These are phyloP conservation scores for Parietaria judaica DNA, from an alignment of 306 rosid genomes.

Conservation along the genomic window DNA sequence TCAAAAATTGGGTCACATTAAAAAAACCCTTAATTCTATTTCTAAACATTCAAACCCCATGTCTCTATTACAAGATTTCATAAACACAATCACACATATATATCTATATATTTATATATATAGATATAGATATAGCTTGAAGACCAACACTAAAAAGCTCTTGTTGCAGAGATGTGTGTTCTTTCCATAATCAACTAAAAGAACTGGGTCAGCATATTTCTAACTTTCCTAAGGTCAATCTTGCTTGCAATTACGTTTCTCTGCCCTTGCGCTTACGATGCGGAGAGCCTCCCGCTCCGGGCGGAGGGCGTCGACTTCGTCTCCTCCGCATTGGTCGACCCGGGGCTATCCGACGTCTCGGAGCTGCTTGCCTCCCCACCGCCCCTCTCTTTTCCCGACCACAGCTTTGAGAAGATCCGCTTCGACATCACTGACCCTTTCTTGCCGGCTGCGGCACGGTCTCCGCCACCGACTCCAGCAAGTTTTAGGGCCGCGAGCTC, in stretches of 20 bases:
- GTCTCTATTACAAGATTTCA: too few relatives aligned
- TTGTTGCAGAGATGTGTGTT: too few relatives aligned
- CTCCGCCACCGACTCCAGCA: conserved; percentile 27
- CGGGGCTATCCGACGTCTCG: conserved; percentile 88
- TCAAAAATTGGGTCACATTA: too few relatives aligned
- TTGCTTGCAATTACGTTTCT: not conserved
- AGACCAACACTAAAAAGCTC: too few relatives aligned
- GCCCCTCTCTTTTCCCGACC: conserved; percentile 68
- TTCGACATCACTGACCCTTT: conserved; percentile 57
- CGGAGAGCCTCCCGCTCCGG: conserved; percentile 75
- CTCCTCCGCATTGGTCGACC: conserved; percentile 66
- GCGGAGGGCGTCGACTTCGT: conserved; percentile 68
- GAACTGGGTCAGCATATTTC: conserved; percentile 2
- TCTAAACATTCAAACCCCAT: too few relatives aligned
- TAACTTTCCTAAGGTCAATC: conserved; percentile 5
- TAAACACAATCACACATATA: too few relatives aligned
- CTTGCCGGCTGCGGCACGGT: conserved; percentile 44
- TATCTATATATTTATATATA: too few relatives aligned
- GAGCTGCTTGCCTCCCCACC: conserved; percentile 72
- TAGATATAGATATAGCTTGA: too few relatives aligned
- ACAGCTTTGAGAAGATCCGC: conserved; percentile 74
- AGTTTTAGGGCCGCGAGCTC: conserved; percentile 41
- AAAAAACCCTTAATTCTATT: too few relatives aligned
- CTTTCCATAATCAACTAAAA: not conserved
- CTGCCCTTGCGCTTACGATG: conserved; percentile 40